Evolutionary conservation across 2,329 filamentous ascomycete genomes (phyloP).

Genomic region (Fusarium dimerum): DNA sequence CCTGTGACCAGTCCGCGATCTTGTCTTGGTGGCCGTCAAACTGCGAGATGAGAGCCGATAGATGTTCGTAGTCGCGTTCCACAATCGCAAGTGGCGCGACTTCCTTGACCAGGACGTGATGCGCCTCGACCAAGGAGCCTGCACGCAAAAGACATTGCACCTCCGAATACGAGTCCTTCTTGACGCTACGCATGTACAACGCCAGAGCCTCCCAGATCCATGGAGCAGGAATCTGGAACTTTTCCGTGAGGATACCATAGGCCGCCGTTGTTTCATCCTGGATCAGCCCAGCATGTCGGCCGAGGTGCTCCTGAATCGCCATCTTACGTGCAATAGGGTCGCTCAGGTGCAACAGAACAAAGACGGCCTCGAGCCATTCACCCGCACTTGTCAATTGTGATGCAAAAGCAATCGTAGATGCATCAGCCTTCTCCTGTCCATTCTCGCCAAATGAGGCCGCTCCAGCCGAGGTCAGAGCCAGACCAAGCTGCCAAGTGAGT

Average conservation of each 20-base stretch:
- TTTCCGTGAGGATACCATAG: constrained; percentile 61
- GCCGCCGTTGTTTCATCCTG: constrained; percentile 56
- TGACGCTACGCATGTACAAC: constrained; percentile 73
- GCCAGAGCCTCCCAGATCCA: constrained; percentile 92
- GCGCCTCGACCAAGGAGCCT: constrained; percentile 75
- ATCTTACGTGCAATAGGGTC: constrained; percentile 62
- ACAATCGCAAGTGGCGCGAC: constrained; percentile 84
- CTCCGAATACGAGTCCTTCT: constrained; percentile 68
- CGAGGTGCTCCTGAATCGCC: constrained; percentile 72
- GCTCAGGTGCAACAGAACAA: constrained; percentile 76
- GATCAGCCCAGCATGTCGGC: constrained; percentile 69
- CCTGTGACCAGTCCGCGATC: constrained; percentile 74
- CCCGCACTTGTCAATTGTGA: constrained; percentile 63
- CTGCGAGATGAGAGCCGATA: constrained; percentile 69
- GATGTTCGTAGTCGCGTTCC: constrained; percentile 72
- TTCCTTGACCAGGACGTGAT: constrained; percentile 75
- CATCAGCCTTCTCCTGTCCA: constrained; percentile 63
- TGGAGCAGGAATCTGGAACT: constrained; percentile 68
- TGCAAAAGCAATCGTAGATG: constrained; percentile 65
- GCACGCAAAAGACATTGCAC: constrained; percentile 81
- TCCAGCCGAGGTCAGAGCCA: constrained; percentile 57
- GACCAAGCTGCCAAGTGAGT: constrained; percentile 82
- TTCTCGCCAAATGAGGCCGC: constrained; percentile 55
- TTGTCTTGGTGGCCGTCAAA: constrained; percentile 65
- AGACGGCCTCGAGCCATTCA: constrained; percentile 70